Evolutionary conservation across 2,329 filamentous ascomycete genomes (phyloP).

Genomic region (Colletotrichum plurivorum): DNA sequence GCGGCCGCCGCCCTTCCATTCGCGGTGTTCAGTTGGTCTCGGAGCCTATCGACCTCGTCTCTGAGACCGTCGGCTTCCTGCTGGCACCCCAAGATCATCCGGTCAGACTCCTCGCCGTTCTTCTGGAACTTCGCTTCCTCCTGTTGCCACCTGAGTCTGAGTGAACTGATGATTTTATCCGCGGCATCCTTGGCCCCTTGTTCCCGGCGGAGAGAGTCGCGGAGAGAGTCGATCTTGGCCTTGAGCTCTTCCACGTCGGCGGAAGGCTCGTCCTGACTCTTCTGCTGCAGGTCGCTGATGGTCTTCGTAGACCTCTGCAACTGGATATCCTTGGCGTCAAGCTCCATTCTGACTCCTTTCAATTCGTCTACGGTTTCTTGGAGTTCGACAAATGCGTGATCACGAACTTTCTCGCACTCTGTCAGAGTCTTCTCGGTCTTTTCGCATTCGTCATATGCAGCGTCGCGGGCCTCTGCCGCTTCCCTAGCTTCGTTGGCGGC

Average conservation of each 20-base stretch:
- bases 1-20: not conserved
- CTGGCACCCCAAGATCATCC: not conserved
- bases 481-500: not conserved
- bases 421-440: not conserved
- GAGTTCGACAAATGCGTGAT: not conserved
- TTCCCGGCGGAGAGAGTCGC: not conserved
- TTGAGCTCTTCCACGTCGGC: not conserved
- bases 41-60: not conserved
- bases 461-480: not conserved
- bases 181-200: not conserved
- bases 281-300: not conserved
- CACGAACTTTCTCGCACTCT: too few species aligned
- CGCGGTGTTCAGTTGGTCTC: not conserved
- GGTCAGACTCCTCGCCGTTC: not conserved
- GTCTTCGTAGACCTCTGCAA: not conserved
- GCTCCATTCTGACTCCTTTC: not conserved
- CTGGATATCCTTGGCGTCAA: slow-evolving; percentile 3
- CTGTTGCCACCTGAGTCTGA: not conserved
- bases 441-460: not conserved
- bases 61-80: not conserved
- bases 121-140: not conserved
- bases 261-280: not conserved
- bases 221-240: not conserved
- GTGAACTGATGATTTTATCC: not conserved
- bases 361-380: not conserved